Evolutionary conservation across 257 asterid species (phyloP), one percentile per base, ranked within the genome.

Genomic region (Cordia subcordata): DNA sequence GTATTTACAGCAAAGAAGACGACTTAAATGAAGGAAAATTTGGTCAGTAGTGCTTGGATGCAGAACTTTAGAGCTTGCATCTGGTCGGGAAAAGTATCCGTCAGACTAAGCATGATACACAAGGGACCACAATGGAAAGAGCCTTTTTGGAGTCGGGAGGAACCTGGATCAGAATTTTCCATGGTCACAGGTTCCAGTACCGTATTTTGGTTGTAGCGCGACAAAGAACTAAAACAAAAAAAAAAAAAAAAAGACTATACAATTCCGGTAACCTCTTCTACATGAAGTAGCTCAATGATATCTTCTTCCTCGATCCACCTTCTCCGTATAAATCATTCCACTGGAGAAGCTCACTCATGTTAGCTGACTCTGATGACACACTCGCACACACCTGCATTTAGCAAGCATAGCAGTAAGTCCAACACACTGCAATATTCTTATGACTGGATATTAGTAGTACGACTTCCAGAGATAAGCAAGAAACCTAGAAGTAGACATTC

Each of bases 311-410:
- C 12, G 86, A 80, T 27, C 86, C 81, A 23, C 83, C 83, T 68
- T 80, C 86, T 42, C 81, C 86, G 39, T 80, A 77, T 23, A 77
- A 74, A 56, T 77, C 83, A 52, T 80, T 77, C 86, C 86, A 80
- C 13, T 80, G 83, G 53, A 68, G 73, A 18, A 80, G 81, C 66
- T 77, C 86, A 10, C 66, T 80, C 86, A 80, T 80, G 47, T 80
- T 80, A 53, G 63, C 65, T 5, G 83, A 77, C 75, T 80, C 86
- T 19, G 83, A 77, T 12, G 86, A 77, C 42, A 80, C 79, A 67
- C 86, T 80, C 15, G 83, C 86, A 38, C 86, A 80, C 15, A 80
- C 83, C 86, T 80, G 65, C 58, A 72, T 20, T 58, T 40, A 16
- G n/a, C 45, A 33, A 8, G 17, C 13, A 42, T 13, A 46, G 52